Evolutionary conservation across 371 early-diverging fungal species (phyloP), one percentile per base, ranked within the genome.

Genomic region (Mortierella sp.): DNA sequence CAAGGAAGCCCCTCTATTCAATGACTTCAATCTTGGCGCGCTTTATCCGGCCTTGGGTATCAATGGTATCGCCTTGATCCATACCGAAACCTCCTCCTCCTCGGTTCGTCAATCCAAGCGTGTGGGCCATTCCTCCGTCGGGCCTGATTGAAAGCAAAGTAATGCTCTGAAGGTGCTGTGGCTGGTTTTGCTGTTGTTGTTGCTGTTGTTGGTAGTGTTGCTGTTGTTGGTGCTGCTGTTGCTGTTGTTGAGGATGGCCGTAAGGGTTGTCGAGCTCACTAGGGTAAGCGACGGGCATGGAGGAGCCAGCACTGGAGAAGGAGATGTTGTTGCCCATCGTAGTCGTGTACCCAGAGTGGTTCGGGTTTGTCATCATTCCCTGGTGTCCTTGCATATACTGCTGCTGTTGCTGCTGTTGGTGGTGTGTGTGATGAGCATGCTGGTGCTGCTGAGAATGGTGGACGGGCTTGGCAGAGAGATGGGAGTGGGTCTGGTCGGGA

Each of bases 11-110:
- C 26, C n/a, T n/a, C 64, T 79, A 75, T 72, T 82, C 82, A 53
- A 76, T 79, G 11, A 72, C 78, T 72, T 73, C 77, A 51, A 84
- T 75, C 59, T 80, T 84, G 48, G 78, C 75, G 2, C 80, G 80
- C 59, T 83, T 80, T 43, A 74, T 67, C 69, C 77, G 64, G 48
- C 75, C 75, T 43, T 70, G 59, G 59, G 59, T 59, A 59, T 59
- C 59, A 59, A 59, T 59, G 31, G 31, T 59, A 59, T 59, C 59
- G 31, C 59, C 69, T 43, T 69, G 69, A 70, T 74, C 80, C 61
- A 77, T 77, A n/a, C 55, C 34, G 55, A 51, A 24, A 6, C 67
- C 54, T 14, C 59, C 59, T 14, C 59, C 59, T 59, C 59, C 34
- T 50, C 37, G 64, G 37, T 37, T 31, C 21, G 64, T 50, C 9